Percentiles rank a stretch among this genome's conserved stretches.
These are phyloP conservation scores for Sporormia fimetaria DNA, from an alignment of 495 filamentous ascomycete species.

Conservation along the genomic window DNA sequence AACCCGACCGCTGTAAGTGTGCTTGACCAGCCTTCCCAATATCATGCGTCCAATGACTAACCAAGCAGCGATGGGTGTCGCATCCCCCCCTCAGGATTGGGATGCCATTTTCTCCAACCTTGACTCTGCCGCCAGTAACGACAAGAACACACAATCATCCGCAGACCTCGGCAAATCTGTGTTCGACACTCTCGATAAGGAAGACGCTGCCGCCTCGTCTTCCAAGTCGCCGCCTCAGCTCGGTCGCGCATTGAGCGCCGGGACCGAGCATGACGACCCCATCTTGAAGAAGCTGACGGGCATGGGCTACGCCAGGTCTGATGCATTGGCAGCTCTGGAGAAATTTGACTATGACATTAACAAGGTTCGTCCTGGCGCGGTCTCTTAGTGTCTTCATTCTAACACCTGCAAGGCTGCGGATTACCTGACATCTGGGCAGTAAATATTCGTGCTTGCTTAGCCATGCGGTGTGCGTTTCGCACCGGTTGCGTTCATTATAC, in stretches of 20 bases:
- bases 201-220: slow-evolving; percentile 14
- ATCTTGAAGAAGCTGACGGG: slow-evolving; percentile 80
- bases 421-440: slow-evolving; percentile 26
- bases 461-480: no score
- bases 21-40: no score
- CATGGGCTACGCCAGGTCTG: slow-evolving; percentile 77
- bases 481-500: no score
- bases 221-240: slow-evolving; percentile 34
- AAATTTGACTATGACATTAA: slow-evolving; percentile 93
- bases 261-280: slow-evolving; percentile 76
- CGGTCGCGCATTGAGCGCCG: slow-evolving; percentile 58
- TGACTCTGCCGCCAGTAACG: slow-evolving; percentile 42
- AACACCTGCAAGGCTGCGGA: slow-evolving; percentile 26
- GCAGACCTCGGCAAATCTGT: slow-evolving; percentile 15
- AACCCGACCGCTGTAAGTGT: no score
- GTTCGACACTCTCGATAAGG: slow-evolving; percentile 15
- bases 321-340: slow-evolving; percentile 76
- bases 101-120: slow-evolving; percentile 84
- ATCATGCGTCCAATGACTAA: slow-evolving; percentile 3
- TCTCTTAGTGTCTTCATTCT: background rate
- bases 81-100: slow-evolving; percentile 64
- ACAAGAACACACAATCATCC: slow-evolving; percentile 11
- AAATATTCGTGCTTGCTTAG: no score
- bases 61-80: no score
- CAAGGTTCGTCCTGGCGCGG: slow-evolving; percentile 48